These are phyloP conservation scores for Metschnikowia koreensis DNA, from an alignment of 805 yeast genomes.

Conservation along the genomic window DNA sequence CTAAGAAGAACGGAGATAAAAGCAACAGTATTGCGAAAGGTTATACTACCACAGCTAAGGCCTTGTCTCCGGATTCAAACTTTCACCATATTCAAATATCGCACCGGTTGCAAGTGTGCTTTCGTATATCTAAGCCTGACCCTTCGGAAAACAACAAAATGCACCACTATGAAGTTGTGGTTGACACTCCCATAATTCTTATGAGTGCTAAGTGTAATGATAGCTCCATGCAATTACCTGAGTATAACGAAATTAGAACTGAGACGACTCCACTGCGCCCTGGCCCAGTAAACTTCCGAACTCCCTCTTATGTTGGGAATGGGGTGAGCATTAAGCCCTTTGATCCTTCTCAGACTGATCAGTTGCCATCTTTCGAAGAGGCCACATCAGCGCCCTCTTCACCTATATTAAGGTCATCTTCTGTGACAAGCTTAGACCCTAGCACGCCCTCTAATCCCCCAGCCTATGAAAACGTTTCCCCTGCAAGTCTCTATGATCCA, in stretches of 20 bases:
- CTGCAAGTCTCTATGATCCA: not conserved
- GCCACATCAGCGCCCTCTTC: conserved; percentile 49
- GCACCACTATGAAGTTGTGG: conserved; percentile 78
- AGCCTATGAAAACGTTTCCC: conserved; percentile 23
- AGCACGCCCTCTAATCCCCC: conserved; percentile 30
- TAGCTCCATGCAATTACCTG: conserved; percentile 40
- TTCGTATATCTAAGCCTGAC: conserved; percentile 65
- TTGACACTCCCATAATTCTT: conserved; percentile 68
- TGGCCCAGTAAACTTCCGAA: conserved; percentile 35
- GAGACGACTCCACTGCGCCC: conserved; percentile 10
- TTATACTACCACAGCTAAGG: conserved; percentile 33
- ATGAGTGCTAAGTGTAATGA: conserved; percentile 43
- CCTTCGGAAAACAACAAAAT: conserved; percentile 42
- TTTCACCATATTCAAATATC: conserved; percentile 59
- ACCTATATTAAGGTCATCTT: conserved; percentile 36
- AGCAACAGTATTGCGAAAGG: conserved; percentile 35
- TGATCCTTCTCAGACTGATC: conserved; percentile 22
- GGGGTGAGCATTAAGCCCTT: conserved; percentile 35
- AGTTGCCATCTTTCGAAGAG: conserved; percentile 64
- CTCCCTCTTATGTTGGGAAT: conserved; percentile 32
- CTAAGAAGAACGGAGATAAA: conserved; percentile 22
- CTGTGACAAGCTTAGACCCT: conserved; percentile 37
- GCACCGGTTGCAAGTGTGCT: conserved; percentile 69
- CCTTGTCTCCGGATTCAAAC: conserved; percentile 62
- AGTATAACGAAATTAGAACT: conserved; percentile 29